phyloP scores from a whole-genome alignment of 768 basidiomycete genomes.

The Russula lepida region DNA sequence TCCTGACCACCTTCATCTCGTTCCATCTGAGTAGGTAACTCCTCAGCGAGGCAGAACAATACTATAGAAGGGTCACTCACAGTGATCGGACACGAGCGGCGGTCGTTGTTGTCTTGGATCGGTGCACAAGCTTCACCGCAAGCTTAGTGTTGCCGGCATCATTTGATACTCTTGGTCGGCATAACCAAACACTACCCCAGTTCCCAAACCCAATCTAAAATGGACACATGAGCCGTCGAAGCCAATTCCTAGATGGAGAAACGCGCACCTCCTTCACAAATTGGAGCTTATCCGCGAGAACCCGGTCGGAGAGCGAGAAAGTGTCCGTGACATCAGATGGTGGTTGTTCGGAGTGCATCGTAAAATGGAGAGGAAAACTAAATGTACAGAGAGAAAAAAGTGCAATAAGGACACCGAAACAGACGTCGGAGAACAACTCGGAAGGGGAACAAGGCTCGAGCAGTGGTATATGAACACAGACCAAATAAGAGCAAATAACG shows the following conservation, averaged over 20 bases:
- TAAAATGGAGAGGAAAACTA: conserved; percentile 17
- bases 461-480: conserved; percentile 13
- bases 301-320: conserved; percentile 67
- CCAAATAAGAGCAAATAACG: conserved; percentile 17
- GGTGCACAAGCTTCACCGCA: conserved; percentile 90
- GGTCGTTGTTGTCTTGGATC: conserved; percentile 75
- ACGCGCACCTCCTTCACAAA: conserved; percentile 69
- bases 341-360: conserved; percentile 27
- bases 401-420: neutral
- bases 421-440: neutral
- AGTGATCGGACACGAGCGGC: conserved; percentile 85
- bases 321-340: conserved; percentile 43
- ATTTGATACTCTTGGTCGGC: conserved; percentile 47
- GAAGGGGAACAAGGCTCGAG: neutral
- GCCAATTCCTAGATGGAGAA: neutral
- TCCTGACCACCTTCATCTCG: conserved; percentile 92
- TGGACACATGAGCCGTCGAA: conserved; percentile 1
- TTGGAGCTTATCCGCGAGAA: conserved; percentile 57
- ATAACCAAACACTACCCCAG: conserved; percentile 89
- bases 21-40: conserved; percentile 61
- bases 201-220: conserved; percentile 80
- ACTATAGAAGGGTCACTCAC: conserved; percentile 35
- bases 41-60: neutral
- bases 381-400: conserved; percentile 10
- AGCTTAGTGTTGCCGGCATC: conserved; percentile 43